These are phyloP conservation scores for Pulveroboletus sp. DNA, from an alignment of 768 basidiomycete genomes.

Conservation along the genomic window DNA sequence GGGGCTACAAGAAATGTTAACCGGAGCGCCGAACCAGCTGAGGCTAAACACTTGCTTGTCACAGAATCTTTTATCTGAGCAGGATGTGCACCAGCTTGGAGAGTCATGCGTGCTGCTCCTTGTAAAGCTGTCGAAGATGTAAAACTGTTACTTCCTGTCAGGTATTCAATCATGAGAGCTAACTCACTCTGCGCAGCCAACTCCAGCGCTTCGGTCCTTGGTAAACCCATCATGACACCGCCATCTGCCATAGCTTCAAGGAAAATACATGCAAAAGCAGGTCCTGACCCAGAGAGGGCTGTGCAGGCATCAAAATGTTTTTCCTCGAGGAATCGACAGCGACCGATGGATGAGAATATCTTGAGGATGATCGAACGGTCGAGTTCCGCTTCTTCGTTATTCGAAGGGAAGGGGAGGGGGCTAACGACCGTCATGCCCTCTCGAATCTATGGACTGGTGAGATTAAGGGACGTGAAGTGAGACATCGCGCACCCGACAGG, in stretches of 20 bases:
- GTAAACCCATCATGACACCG: slow-evolving; percentile 99
- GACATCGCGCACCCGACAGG: slow-evolving; percentile 69
- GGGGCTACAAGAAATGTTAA: slow-evolving; percentile 58
- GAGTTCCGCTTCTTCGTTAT: slow-evolving; percentile 42
- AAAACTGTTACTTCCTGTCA: neutral
- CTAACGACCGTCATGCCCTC: slow-evolving; percentile 98
- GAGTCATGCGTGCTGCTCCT: slow-evolving; percentile 93
- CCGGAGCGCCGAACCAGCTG: neutral
- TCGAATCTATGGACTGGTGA: slow-evolving; percentile 62
- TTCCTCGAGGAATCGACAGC: slow-evolving; percentile 94
- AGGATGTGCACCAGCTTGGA: slow-evolving; percentile 86
- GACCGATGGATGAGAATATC: slow-evolving; percentile 96
- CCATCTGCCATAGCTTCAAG: slow-evolving; percentile 99
- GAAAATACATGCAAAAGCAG: slow-evolving; percentile 95
- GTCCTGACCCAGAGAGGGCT: slow-evolving; percentile 91
- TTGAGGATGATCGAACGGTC: slow-evolving; percentile 76
- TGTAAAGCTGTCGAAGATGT: slow-evolving; percentile 63
- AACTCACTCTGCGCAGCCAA: slow-evolving; percentile 88
- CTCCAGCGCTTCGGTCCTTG: slow-evolving; percentile 89
- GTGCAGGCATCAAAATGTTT: slow-evolving; percentile 99
- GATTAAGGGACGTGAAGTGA: neutral
- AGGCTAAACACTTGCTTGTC: slow-evolving; percentile 61
- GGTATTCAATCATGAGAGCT: neutral
- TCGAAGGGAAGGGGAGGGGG: slow-evolving; percentile 48
- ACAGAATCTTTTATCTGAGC: slow-evolving; percentile 97